Evolutionary conservation across 805 yeast species (phyloP).

Genomic region (Naumovozyma baii): DNA sequence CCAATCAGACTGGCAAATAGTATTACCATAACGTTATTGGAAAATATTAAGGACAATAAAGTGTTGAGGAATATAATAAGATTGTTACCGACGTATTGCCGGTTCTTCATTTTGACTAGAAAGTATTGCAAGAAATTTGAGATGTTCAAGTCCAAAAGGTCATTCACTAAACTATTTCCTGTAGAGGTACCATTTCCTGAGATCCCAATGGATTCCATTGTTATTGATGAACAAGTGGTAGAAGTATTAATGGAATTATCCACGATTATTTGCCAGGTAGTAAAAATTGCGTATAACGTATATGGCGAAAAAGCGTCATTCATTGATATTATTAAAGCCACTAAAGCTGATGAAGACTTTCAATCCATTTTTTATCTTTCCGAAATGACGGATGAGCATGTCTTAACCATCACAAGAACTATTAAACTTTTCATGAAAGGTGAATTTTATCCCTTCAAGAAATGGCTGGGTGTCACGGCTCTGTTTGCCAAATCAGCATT

Average conservation of each 20-base stretch:
- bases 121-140: conserved; percentile 34
- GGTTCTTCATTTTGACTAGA: conserved; percentile 43
- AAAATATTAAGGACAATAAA: conserved; percentile 31
- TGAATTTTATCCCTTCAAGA: conserved; percentile 52
- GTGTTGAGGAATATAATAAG: conserved; percentile 42
- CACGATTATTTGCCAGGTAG: conserved; percentile 46
- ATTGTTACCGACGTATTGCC: conserved; percentile 44
- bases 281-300: conserved; percentile 39
- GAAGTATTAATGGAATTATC: conserved; percentile 66
- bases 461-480: conserved; percentile 65
- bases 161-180: conserved; percentile 64
- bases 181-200: conserved; percentile 53
- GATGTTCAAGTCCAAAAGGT: conserved; percentile 48
- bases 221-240: conserved; percentile 56
- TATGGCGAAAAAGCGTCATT: conserved; percentile 37
- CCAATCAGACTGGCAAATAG: conserved; percentile 51
- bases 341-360: conserved; percentile 34
- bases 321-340: conserved; percentile 31
- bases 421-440: conserved; percentile 44
- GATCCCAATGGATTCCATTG: conserved; percentile 61
- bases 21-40: conserved; percentile 42
- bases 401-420: conserved; percentile 37
- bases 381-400: conserved; percentile 35
- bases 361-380: conserved; percentile 34
- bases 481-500: conserved; percentile 47